Base-by-base conservation (phyloP, 441 rosid genomes). In the Adansonia gregorii region DNA sequence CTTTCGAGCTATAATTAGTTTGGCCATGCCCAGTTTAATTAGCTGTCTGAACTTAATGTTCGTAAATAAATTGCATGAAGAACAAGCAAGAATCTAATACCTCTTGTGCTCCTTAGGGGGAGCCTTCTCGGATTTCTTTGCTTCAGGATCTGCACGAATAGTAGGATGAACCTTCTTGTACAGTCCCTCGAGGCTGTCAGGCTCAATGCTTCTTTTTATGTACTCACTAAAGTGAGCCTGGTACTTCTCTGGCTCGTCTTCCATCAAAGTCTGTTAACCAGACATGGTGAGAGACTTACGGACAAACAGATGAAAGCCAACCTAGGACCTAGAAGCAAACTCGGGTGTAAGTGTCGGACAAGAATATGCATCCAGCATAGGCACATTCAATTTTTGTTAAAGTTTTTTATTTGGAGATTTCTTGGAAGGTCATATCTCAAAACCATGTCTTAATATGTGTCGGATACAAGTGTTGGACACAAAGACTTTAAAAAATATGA, bases 181-280 rank as follows among this genome's bases (percentile, higher is more conserved):
- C 82, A 93, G 2, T 20, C 60, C 92, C 80, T 90, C 97, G 22
- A 90, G 46, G 82, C 64, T 72, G 55, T 92, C 98, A n/a, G 98
- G 72, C 73, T 92, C 94, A 67, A 92, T 79, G 22, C 88, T 91
- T 41, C 74, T 87, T 89, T 92, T 93, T 64, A 90, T 74, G 80
- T 82, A 93, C 73, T 86, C 94, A 70, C 92, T 83, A 76, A 93
- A 93, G 74, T 93, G 97, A 82, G 88, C 27, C 80, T 93, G 97
- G 68, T 89, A 93, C 87, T 92, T 93, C 86, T 93, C 98, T 6
- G 98, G 92, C 64, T 92, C 98, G 52, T 93, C 98, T 79, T 90
- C 98, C 69, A 58, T 79, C 84, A 93, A 76, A 12, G 80, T 82
- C 95, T 93, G 81, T 17, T 60, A 10, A 72, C 8, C 76, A 22